Evolutionary conservation across 306 rosid species (phyloP), one percentile per base, ranked within the genome.

Genomic region (Betula pendula): DNA sequence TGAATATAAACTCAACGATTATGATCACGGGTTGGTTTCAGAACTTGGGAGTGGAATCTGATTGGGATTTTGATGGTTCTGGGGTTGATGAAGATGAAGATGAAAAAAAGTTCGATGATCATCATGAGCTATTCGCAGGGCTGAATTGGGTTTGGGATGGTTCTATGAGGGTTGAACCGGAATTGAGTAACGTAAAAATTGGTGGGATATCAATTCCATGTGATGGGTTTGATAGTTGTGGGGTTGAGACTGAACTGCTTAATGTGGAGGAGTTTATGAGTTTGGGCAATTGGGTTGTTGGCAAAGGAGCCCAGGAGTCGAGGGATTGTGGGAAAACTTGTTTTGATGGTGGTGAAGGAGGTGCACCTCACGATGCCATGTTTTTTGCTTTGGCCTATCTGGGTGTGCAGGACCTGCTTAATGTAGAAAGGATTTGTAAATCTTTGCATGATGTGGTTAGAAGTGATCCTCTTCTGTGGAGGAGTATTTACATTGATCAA

Each of bases 381-480:
- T 78, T 44, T 81, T 82, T 75, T 75, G 83, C 88, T 58, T 79
- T 92, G 80, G 62, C 81, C 59, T 90, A 84, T 83, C 84, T 92
- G 22, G 78, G 85, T 58, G 74, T 89, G 43, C 58, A 20, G 84
- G 97, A 92, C 82, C 96, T 92, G 76, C 88, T 92, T 70, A 81
- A 80, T 0, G 85, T 84, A 43, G 92, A 88, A 75, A 63, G 22
- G 69, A 96, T 92, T 55, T 88, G 97, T 78, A 85, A 44, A 81
- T 87, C 90, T 68, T 62, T 90, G 71, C 81, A 80, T 55, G 75
- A 81, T 25, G 44, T 79, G 15, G 85, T 89, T 63, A 81, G 81
- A 80, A 81, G 51, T 40, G 91, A 85, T 74, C 84, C 90, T 72
- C 86, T 90, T 73, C 74, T 85, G 49, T 92, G 97, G 97, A 85